These are phyloP conservation scores for Anthracocystis setariae DNA, from an alignment of 1,284 basidiomycete species.

Conservation along the genomic window DNA sequence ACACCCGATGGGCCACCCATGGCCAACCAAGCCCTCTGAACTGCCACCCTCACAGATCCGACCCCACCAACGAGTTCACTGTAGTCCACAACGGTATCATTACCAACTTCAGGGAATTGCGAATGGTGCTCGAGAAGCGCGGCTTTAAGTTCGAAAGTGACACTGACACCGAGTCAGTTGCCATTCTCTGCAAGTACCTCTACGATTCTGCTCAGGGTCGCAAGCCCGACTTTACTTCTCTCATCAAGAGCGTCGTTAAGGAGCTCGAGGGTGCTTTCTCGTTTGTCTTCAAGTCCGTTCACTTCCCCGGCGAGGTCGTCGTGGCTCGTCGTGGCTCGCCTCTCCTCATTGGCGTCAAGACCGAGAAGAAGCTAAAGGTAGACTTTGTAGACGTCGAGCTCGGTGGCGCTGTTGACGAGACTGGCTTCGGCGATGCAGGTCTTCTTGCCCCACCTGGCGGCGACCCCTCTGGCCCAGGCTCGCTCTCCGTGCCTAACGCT, in stretches of 20 bases:
- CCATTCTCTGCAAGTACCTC: constrained; percentile 94
- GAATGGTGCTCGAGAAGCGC: constrained; percentile 92
- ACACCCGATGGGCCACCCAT: constrained; percentile 99
- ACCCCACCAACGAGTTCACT: constrained; percentile 83
- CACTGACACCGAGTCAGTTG: constrained; percentile 97
- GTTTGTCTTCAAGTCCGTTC: constrained; percentile 98
- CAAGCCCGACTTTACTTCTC: constrained; percentile 86
- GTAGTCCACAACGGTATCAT: constrained; percentile 99
- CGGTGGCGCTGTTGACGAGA: constrained; percentile 55
- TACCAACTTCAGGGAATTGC: constrained; percentile 90
- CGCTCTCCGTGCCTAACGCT: constrained; percentile 56
- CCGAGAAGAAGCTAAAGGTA: constrained; percentile 99
- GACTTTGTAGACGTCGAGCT: constrained; percentile 98
- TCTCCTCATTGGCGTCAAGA: constrained; percentile 97
- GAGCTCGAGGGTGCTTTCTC: constrained; percentile 99
- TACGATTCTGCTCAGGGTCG: constrained; percentile 93
- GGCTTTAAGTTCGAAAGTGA: constrained; percentile 95
- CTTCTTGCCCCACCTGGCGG: constrained; percentile 79
- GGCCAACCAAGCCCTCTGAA: constrained; percentile 83
- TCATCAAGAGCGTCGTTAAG: constrained; percentile 95
- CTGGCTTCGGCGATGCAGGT: constrained; percentile 47
- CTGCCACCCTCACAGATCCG: constrained; percentile 95
- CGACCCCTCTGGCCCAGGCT: constrained; percentile 64
- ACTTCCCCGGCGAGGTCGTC: constrained; percentile 96
- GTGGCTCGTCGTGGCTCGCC: constrained; percentile 96